A percentile compares a stretch with the other conserved stretches of the same genome.
phyloP scores from a whole-genome alignment of 768 basidiomycete genomes.

The Tubosaeta sp. region DNA sequence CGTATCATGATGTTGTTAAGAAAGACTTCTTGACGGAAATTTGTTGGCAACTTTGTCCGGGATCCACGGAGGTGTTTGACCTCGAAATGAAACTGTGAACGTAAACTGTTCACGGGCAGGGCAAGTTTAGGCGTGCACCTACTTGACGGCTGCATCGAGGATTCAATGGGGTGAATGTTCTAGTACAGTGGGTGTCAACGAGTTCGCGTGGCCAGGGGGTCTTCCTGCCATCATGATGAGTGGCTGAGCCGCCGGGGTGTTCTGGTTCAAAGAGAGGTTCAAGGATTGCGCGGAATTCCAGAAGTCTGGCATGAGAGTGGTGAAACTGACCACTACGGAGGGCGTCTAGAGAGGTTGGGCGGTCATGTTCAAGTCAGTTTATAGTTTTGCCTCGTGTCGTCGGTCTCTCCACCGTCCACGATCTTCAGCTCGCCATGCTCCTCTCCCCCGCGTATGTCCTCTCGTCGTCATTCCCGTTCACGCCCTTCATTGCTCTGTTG shows the following conservation, averaged over 20 bases:
- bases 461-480: constrained; percentile 18
- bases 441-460: constrained; percentile 71
- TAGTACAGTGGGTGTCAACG: constrained; percentile 16
- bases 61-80: not conserved
- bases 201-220: constrained; percentile 9
- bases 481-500: constrained; percentile 33
- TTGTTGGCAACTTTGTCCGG: not conserved
- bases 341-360: constrained; percentile 59
- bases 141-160: not conserved
- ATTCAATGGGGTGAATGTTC: not conserved
- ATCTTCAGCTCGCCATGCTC: constrained; percentile 50
- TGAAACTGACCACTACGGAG: constrained; percentile 38
- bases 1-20: constrained; percentile 29
- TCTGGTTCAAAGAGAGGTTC: constrained; percentile 21
- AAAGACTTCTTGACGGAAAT: not conserved
- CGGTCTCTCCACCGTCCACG: constrained; percentile 23
- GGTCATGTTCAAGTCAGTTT: not conserved
- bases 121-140: not conserved
- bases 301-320: constrained; percentile 40
- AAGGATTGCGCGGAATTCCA: constrained; percentile 46
- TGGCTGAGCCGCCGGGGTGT: constrained; percentile 41
- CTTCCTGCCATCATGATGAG: constrained; percentile 46
- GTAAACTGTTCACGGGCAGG: not conserved
- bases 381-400: constrained; percentile 51
- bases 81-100: no score